A percentile compares a stretch with the other conserved stretches of the same genome.
These are phyloP conservation scores for Fusarium haematococcum DNA, from an alignment of 2,329 filamentous ascomycete genomes.

Conservation along the genomic window DNA sequence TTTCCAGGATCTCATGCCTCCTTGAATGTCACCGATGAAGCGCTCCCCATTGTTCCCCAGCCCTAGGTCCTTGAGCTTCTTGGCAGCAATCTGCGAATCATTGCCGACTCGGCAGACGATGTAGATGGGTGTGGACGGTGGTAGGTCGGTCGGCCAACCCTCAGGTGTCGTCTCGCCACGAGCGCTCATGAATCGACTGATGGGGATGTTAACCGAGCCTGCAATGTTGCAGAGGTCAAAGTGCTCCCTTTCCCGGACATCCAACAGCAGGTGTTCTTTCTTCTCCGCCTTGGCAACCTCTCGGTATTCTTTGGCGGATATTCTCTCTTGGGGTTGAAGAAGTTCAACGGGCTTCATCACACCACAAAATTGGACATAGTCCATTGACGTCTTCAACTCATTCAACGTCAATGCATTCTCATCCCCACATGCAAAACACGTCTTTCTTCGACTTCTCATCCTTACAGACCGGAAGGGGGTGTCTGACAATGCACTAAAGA, in stretches of 20 bases:
- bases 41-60: constrained; percentile 63
- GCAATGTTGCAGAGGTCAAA: constrained; percentile 83
- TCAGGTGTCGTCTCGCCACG: constrained; percentile 46
- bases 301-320: constrained; percentile 73
- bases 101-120: constrained; percentile 81
- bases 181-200: constrained; percentile 67
- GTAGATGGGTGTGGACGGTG: constrained; percentile 68
- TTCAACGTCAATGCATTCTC: constrained; percentile 69
- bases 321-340: constrained; percentile 73
- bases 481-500: constrained; percentile 60
- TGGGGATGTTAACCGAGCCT: constrained; percentile 78
- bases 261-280: constrained; percentile 72
- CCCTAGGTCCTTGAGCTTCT: constrained; percentile 72
- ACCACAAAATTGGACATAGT: constrained; percentile 91
- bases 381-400: constrained; percentile 72
- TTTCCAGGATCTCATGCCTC: constrained; percentile 80
- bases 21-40: constrained; percentile 77
- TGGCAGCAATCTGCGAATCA: constrained; percentile 79
- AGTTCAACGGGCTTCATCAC: constrained; percentile 64
- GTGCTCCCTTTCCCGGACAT: constrained; percentile 87
- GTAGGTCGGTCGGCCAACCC: constrained; percentile 56
- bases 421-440: constrained; percentile 82
- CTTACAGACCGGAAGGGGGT: constrained; percentile 77
- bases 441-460: constrained; percentile 74
- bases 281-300: constrained; percentile 26